Base-by-base conservation (phyloP, 2,329 filamentous ascomycete genomes). In the Phaeophleospora eucalypticola region DNA sequence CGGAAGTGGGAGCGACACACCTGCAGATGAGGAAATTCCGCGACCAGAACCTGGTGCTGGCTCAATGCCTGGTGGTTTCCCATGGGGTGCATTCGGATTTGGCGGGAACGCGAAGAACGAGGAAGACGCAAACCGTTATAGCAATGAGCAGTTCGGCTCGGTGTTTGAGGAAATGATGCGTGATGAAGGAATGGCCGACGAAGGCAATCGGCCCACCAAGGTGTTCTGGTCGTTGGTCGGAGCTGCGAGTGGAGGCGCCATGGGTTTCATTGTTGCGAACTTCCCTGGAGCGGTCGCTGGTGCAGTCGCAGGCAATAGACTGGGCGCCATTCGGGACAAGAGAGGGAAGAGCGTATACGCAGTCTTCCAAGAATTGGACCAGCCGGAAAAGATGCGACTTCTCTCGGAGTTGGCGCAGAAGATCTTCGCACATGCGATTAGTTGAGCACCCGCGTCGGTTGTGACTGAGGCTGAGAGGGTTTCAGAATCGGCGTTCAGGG, bases 231-330 rank as follows among this genome's bases (percentile, higher is more conserved):
- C 83, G 46, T 68, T 96, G 53, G 65, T 96, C 1, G 93, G 93
- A 2, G 89, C 89, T 1, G 68, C 91, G 34, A 93, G 88, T 63
- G 93, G 93, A 24, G 91, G 85, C 10, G 87, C 89, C 2, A 79
- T 98, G 66, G 93, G 93, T 0, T 97, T 97, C 68, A 98, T 98
- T 58, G 79, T 97, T 19, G 93, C 85, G 20, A 97, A 97, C 65
- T 81, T 96, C 40, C 87, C 91, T 0, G 93, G 93, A 0, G 78
- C 91, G 61, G 68, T 97, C 32, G 91, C 91, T 0, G 93, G 93
- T 2, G 89, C 88, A 2, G 90, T 96, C 2, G 91, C 90, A 0
- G 93, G 93, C 9, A 97, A 96, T 70, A 73, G 90, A 42, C 71
- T 97, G n/a, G 93, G 93, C 1, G 87, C 88, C 4, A 81, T 98